Evolutionary conservation across 2,329 filamentous ascomycete species (phyloP).

Genomic region (Neofusicoccum kwambonambiense): DNA sequence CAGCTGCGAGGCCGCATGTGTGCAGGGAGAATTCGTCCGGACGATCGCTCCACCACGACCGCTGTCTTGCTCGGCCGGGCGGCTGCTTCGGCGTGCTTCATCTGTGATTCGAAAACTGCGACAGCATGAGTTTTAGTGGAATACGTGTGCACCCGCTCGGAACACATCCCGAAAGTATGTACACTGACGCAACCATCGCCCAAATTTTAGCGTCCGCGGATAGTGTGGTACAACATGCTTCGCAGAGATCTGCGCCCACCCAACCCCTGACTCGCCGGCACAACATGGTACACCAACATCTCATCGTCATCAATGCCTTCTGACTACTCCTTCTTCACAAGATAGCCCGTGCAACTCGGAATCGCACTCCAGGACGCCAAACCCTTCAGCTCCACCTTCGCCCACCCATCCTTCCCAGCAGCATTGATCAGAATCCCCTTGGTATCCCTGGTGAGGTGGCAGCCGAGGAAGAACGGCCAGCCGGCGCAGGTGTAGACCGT

Average conservation of each 20-base stretch:
- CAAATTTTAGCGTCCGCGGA: not conserved
- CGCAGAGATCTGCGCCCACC: not conserved
- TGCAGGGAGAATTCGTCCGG: not conserved
- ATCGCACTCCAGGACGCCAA: conserved; percentile 30
- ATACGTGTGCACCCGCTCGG: not conserved
- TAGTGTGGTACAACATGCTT: not conserved
- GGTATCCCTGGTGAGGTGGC: conserved; percentile 52
- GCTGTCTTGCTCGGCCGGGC: conserved; percentile 2
- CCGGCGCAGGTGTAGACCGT: conserved; percentile 45
- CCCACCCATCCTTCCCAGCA: conserved; percentile 46
- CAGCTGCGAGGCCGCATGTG: not conserved
- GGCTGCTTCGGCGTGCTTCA: not conserved
- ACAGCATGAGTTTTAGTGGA: not conserved
- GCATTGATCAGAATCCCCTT: conserved; percentile 42
- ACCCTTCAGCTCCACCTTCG: conserved; percentile 47
- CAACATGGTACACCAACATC: not conserved
- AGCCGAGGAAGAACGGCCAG: conserved; percentile 55
- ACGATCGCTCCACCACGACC: not conserved
- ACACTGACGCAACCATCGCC: not conserved
- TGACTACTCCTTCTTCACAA: conserved; percentile 31
- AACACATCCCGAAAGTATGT: not conserved
- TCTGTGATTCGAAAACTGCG: too few relatives aligned
- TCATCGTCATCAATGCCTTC: not conserved
- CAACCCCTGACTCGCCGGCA: not conserved
- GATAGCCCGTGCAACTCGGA: conserved; percentile 38